These are phyloP conservation scores for Diaporthe sp. DNA, from an alignment of 2,329 filamentous ascomycete species.

Conservation along the genomic window DNA sequence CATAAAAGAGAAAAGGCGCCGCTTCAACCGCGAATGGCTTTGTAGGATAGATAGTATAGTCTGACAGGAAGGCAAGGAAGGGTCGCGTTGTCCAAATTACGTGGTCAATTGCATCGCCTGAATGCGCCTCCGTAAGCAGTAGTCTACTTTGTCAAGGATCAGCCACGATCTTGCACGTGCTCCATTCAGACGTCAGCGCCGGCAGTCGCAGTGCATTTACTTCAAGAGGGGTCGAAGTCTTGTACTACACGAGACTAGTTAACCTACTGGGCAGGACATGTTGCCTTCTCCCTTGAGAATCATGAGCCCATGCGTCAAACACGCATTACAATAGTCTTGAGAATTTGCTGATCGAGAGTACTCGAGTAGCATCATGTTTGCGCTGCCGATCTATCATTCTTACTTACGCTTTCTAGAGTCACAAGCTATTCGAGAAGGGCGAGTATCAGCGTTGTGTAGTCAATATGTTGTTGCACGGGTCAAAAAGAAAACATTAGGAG, in stretches of 20 bases:
- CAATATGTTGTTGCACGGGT: background rate
- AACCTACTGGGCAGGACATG: no score
- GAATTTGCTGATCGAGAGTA: background rate
- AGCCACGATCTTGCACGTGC: background rate
- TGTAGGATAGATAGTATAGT: background rate
- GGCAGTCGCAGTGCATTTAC: background rate
- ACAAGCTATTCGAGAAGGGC: background rate
- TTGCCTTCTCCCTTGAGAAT: no score
- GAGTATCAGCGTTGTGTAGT: background rate
- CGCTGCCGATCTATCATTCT: background rate
- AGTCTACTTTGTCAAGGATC: background rate
- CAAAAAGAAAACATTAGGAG: background rate
- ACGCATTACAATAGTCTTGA: background rate
- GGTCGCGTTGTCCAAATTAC: no score
- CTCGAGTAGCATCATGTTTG: background rate
- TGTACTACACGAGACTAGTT: background rate
- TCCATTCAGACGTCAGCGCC: background rate
- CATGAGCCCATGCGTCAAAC: background rate
- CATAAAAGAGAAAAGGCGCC: no score
- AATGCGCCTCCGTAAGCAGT: background rate
- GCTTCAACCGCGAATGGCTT: background rate
- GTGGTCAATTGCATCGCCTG: no score
- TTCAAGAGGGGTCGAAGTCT: background rate
- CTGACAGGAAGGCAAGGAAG: background rate
- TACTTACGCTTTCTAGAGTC: background rate